Base-by-base conservation (phyloP, 768 basidiomycete species). In the Sarcodon sp. region DNA sequence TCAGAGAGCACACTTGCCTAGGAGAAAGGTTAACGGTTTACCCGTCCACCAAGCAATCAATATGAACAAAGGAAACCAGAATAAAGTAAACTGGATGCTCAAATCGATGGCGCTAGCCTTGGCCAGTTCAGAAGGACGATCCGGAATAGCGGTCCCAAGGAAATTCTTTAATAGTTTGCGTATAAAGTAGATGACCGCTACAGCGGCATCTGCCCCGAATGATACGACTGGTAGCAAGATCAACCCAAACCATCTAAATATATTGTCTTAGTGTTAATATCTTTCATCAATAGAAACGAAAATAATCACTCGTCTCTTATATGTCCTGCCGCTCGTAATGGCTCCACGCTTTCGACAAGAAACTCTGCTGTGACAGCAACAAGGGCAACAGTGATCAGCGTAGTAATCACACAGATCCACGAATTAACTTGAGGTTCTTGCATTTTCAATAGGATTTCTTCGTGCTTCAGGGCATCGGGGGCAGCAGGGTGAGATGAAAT, bases 31-130 rank as follows among this genome's bases (percentile, higher is more conserved):
- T 60, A 87, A 62, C 0, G 84, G 83, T 55, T 69, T 79, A 43
- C 61, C 54, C 4, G 66, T 66, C 73, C 77, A 79, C 85, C 85
- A 87, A 0, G 73, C 79, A 15, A 86, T 64, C 15, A 87, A 57
- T 3, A 81, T 73, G 37, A 86, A 59, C 54, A 85, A 69, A 0
- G 85, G 84, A 75, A 80, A 80, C 85, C 85, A 87, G 62, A 85
- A 83, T 9, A 87, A 66, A 13, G 71, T 71, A 60, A 87, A 87
- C 56, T 87, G 85, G 49, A 87, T 84, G 55, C 78, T 80, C 43
- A 86, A 69, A 58, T 87, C 85, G 50, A 87, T 87, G 4, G 83
- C 78, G 21, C 77, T 71, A 0, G 71, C 80, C 57, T 76, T 76
- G 0, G 84, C 84, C 15, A 84, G 64, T 13, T 71, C 69, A 5